Percentiles rank a stretch among this genome's conserved stretches.
These are phyloP conservation scores for Seminavis robusta DNA, from an alignment of 108 stramenopile genomes.

Conservation along the genomic window DNA sequence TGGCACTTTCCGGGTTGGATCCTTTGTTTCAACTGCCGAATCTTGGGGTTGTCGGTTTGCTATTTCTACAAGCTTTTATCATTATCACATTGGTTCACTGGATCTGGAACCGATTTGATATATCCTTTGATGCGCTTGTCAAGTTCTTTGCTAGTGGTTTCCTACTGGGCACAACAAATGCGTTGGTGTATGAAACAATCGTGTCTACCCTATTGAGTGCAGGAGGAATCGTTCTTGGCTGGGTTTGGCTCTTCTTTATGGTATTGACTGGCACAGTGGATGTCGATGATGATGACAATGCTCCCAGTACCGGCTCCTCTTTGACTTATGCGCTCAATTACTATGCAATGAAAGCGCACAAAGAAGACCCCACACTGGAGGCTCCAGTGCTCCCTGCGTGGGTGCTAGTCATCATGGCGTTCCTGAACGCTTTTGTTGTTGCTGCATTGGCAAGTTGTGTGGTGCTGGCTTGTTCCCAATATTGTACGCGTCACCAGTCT, in stretches of 20 bases:
- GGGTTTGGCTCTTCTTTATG: slow-evolving; percentile 28
- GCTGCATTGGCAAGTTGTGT: too few relatives aligned
- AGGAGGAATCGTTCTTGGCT: slow-evolving; percentile 52
- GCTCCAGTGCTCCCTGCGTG: slow-evolving; percentile 61
- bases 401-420: slow-evolving; percentile 51
- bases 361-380: too few relatives aligned
- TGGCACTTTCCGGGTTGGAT: slow-evolving; percentile 9
- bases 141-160: slow-evolving; percentile 81
- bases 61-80: slow-evolving; percentile 55
- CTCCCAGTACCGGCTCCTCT: slow-evolving; percentile 23
- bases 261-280: slow-evolving; percentile 42
- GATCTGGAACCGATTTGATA: slow-evolving; percentile 28
- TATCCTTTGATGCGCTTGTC: slow-evolving; percentile 75
- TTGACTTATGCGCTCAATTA: too few relatives aligned
- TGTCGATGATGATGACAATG: slow-evolving; percentile 37
- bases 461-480: too few relatives aligned
- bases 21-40: slow-evolving; percentile 11
- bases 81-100: neutral
- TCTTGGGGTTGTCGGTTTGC: slow-evolving; percentile 37
- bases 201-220: too few relatives aligned
- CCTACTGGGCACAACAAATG: slow-evolving; percentile 58
- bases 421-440: slow-evolving; percentile 69
- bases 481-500: too few relatives aligned
- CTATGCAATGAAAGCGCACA: too few relatives aligned
- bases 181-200: too few relatives aligned